phyloP scores from a whole-genome alignment of 306 rosid genomes.

The Cicer bijugum region DNA sequence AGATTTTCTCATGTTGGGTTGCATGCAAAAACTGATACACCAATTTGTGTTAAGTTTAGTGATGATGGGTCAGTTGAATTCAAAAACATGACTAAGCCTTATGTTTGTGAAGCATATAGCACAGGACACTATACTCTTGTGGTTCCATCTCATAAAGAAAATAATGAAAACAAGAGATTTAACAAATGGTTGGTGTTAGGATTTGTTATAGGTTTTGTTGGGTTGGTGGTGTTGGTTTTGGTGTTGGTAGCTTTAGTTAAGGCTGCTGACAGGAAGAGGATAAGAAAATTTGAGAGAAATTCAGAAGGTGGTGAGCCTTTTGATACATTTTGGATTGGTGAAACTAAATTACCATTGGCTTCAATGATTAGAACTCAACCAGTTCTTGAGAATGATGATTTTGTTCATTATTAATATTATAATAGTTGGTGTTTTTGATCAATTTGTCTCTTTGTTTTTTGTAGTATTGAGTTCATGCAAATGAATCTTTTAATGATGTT shows the following conservation, averaged over 20 bases:
- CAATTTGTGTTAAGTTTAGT: slow-evolving; percentile 66
- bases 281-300: slow-evolving; percentile 64
- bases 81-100: slow-evolving; percentile 52
- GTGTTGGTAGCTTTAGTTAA: slow-evolving; percentile 40
- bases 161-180: slow-evolving; percentile 4
- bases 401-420: slow-evolving; percentile 27
- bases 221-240: slow-evolving; percentile 51
- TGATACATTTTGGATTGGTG: slow-evolving; percentile 77
- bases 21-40: slow-evolving; percentile 43
- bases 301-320: slow-evolving; percentile 66
- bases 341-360: slow-evolving; percentile 80
- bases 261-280: slow-evolving; percentile 49
- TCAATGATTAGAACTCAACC: slow-evolving; percentile 82
- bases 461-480: slow-evolving; percentile 24
- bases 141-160: slow-evolving; percentile 46
- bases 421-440: not conserved
- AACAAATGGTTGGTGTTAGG: slow-evolving; percentile 56
- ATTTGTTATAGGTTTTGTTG: slow-evolving; percentile 58
- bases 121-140: slow-evolving; percentile 72
- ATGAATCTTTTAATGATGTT: slow-evolving; percentile 32
- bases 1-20: slow-evolving; percentile 43
- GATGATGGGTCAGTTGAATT: slow-evolving; percentile 55
- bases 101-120: slow-evolving; percentile 51
- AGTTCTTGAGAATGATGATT: slow-evolving; percentile 57
- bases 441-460: not conserved